Evolutionary conservation across 805 yeast genomes (phyloP), one percentile per base, ranked within the genome.

Genomic region (Candida hungchunana): DNA sequence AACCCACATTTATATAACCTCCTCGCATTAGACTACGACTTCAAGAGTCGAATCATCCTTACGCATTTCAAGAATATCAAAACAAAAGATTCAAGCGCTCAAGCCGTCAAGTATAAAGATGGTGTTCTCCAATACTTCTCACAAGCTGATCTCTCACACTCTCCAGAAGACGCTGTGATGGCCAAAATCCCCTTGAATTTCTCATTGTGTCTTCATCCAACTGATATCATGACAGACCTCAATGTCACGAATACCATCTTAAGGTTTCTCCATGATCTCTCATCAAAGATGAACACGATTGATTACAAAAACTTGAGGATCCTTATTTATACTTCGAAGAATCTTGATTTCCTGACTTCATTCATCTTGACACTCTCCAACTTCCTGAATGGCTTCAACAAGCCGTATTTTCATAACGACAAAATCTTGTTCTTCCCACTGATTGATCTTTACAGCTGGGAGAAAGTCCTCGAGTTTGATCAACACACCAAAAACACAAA

Each of bases 391-490:
- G 71, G 46, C 40, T 67, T 32, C 50, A 63, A 34, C 64, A 70
- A 24, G 59, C 64, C 31, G 61, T 76, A 35, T 57, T 73, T 37
- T 47, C 70, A 51, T 48, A 69, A 44, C 64, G 73, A 32, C 29
- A 63, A 29, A 48, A 62, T 58, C 48, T 56, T 61, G 50, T 66
- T 58, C 42, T 71, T 74, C 46, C 88, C 88, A 2, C 68, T 77
- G 20, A 61, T 78, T 27, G 88, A 81, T 44, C 71, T 79, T 2
- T 73, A 80, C 3, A 70, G 76, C 40, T 59, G 78, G 29, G 78
- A 75, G 40, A 41, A 59, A 51, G 34, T 66, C 61, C 42, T 62
- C 48, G 20, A 60, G 60, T 19, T 39, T 20, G 40, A 45, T 10
- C 29, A 43, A 9, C 39, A 36, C 11, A 32, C 47, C 1, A 38